phyloP scores from a whole-genome alignment of 139 green algal species.

The Chlamydomonas sp. region DNA sequence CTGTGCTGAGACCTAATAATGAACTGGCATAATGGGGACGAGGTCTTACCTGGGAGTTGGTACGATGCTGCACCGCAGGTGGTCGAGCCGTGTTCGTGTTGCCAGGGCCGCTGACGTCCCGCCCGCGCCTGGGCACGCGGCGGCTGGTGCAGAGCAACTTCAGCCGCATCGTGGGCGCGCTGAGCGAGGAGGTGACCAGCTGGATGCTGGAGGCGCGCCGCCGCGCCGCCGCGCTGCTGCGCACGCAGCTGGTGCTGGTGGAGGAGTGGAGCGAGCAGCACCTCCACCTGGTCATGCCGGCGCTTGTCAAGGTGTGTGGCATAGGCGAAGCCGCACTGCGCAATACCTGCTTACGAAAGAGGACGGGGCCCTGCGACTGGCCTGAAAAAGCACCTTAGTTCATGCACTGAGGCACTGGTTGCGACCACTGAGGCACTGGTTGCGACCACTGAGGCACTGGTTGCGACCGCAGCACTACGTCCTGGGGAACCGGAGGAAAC shows the following conservation, averaged over 20 bases:
- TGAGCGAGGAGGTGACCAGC: slow-evolving; percentile 51
- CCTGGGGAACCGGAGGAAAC: no score
- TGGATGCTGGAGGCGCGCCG: slow-evolving; percentile 52
- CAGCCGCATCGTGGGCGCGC: slow-evolving; percentile 36
- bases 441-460: no score
- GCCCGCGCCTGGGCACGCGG: slow-evolving; percentile 53
- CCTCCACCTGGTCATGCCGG: slow-evolving; percentile 49
- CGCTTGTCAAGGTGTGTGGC: slow-evolving; percentile 44
- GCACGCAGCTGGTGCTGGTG: slow-evolving; percentile 46
- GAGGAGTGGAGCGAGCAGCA: slow-evolving; percentile 51
- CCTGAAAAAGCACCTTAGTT: no score
- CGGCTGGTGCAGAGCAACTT: slow-evolving; percentile 61
- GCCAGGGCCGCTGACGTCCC: slow-evolving; percentile 42
- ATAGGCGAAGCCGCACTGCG: slow-evolving; percentile 13
- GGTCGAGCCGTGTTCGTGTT: slow-evolving; percentile 38
- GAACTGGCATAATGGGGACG: not conserved
- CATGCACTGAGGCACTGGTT: no score
- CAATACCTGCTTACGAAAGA: not conserved
- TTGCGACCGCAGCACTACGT: no score
- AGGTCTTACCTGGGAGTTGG: no score
- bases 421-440: no score
- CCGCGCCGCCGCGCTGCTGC: slow-evolving; percentile 52
- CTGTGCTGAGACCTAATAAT: not conserved
- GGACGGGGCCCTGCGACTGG: no score
- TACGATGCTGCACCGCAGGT: not conserved